Evolutionary conservation across 225 moss, liverwort and hornwort species (phyloP).

Genomic region (Lunularia cruciata): DNA sequence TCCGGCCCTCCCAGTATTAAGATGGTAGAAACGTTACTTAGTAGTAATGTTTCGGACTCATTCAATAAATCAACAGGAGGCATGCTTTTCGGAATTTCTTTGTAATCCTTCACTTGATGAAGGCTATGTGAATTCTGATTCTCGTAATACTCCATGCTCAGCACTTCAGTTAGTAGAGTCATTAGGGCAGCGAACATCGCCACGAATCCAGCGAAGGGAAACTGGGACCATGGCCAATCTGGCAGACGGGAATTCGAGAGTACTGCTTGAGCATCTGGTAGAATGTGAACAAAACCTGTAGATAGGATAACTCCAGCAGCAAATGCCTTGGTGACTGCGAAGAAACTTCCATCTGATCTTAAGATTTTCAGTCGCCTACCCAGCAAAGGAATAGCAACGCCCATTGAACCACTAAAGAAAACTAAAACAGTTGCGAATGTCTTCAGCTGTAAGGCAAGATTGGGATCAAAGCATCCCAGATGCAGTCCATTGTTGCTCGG

Average conservation of each 20-base stretch:
- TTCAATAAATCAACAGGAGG: neutral
- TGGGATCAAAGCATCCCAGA: slow-evolving; percentile 39
- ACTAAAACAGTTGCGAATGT: slow-evolving; percentile 51
- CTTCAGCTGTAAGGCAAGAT: slow-evolving; percentile 50
- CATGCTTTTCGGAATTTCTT: neutral
- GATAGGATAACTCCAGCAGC: slow-evolving; percentile 80
- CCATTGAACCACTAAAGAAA: slow-evolving; percentile 53
- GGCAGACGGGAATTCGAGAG: slow-evolving; percentile 59
- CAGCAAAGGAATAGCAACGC: slow-evolving; percentile 58
- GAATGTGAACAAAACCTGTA: slow-evolving; percentile 84
- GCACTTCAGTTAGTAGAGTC: slow-evolving; percentile 66
- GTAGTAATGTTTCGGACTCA: slow-evolving; percentile 9
- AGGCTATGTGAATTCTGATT: slow-evolving; percentile 33
- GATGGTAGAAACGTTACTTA: slow-evolving; percentile 8
- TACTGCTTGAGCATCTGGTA: slow-evolving; percentile 68
- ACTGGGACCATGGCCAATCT: slow-evolving; percentile 54
- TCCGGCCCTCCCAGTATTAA: neutral
- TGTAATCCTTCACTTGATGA: slow-evolving; percentile 6
- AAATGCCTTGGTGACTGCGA: slow-evolving; percentile 57
- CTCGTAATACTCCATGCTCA: slow-evolving; percentile 72
- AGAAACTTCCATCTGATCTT: slow-evolving; percentile 43
- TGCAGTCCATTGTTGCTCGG: slow-evolving; percentile 16
- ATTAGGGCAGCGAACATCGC: slow-evolving; percentile 73
- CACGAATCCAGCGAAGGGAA: slow-evolving; percentile 65
- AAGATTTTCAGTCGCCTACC: slow-evolving; percentile 45